A percentile compares a stretch with the other conserved stretches of the same genome.
Evolutionary conservation across 164 flowering plant species (phyloP).

Genomic region (Paratinospora sagittata): DNA sequence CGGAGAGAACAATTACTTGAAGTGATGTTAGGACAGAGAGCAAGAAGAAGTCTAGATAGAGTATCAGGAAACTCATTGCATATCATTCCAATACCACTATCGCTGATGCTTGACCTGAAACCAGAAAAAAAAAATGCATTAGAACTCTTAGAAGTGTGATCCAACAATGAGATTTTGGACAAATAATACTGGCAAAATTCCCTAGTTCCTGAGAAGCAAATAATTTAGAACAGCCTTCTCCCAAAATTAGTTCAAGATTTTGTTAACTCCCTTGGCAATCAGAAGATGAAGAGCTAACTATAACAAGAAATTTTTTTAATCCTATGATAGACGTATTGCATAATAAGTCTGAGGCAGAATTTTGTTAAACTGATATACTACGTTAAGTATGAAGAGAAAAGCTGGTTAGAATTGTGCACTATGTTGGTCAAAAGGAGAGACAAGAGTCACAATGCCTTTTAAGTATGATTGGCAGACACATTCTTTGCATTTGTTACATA

Average conservation of each 20-base stretch:
- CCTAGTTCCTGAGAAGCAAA: not conserved
- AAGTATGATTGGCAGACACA: not conserved
- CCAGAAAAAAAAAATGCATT: not conserved
- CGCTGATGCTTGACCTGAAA: constrained; percentile 91
- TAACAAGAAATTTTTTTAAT: not conserved
- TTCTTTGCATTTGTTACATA: not conserved
- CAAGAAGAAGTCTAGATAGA: constrained; percentile 70
- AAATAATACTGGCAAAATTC: not conserved
- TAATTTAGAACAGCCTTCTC: not conserved
- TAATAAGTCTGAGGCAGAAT: not conserved
- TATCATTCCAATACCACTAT: constrained; percentile 94
- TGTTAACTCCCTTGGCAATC: not conserved
- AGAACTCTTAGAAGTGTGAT: not conserved
- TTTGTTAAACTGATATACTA: no score
- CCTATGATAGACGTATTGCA: not conserved
- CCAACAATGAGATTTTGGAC: not conserved
- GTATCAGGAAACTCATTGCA: constrained; percentile 81
- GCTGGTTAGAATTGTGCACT: no score
- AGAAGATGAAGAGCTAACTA: not conserved
- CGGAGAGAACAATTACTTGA: constrained; percentile 53
- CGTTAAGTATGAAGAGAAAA: no score
- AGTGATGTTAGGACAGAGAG: constrained; percentile 88
- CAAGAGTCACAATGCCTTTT: not conserved
- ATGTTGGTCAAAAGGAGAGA: not conserved
- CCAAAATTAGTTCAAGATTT: not conserved